Evolutionary conservation across 169 alveolate species (phyloP).

Genomic region (Plasmodium yoelii): DNA sequence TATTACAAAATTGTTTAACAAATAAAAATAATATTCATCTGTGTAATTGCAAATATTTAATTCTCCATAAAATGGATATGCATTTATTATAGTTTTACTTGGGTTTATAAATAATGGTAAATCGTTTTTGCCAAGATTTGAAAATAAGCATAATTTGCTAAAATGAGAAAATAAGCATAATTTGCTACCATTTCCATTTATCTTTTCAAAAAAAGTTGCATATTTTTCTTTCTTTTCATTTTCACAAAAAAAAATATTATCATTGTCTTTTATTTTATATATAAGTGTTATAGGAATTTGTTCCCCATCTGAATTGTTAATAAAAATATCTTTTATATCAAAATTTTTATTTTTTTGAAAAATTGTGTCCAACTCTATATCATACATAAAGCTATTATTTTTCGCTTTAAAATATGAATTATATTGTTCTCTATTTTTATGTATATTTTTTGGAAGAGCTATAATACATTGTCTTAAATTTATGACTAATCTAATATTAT

Average conservation of each 20-base stretch:
- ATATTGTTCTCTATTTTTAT: neutral
- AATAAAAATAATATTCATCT: conserved; percentile 43
- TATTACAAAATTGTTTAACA: conserved; percentile 27
- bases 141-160: neutral
- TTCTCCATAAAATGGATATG: conserved; percentile 44
- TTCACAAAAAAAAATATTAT: conserved; percentile 4
- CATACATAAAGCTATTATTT: conserved; percentile 12
- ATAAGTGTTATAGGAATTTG: conserved; percentile 36
- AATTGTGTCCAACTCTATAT: conserved; percentile 12
- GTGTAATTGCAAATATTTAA: conserved; percentile 33
- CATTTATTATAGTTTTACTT: conserved; percentile 37
- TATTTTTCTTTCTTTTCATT: neutral
- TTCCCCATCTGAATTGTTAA: neutral
- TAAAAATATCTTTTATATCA: conserved; percentile 38
- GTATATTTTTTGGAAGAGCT: conserved; percentile 19
- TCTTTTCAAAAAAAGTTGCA: neutral
- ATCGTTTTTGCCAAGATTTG: neutral
- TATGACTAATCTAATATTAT: conserved; percentile 9
- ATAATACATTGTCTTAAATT: conserved; percentile 22
- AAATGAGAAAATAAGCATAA: too few relatives aligned
- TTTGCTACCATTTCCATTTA: neutral
- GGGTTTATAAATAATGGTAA: conserved; percentile 39
- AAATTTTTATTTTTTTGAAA: conserved; percentile 21
- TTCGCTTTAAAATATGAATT: neutral
- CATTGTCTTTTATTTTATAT: conserved; percentile 13